Evolutionary conservation across 805 yeast genomes (phyloP), one percentile per base, ranked within the genome.

Genomic region (Ogataea saltuana): DNA sequence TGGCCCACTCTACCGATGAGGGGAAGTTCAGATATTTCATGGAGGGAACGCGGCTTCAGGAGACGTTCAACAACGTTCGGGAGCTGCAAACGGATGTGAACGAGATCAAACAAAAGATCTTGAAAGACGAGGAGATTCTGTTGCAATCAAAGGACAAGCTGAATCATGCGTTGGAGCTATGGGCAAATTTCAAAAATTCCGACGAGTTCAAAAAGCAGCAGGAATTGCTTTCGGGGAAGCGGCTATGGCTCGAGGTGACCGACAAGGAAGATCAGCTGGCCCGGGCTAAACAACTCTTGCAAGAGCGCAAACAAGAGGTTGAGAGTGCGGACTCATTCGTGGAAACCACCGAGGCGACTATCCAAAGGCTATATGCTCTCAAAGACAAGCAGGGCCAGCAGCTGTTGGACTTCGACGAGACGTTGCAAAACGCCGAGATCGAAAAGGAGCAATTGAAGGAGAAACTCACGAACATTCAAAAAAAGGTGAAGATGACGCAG

Each of bases 1-100:
- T 93, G 49, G 85, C 95, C 1, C 78, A 83, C 23, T 80, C 93
- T 4, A 74, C 87, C 4, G 85, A 87, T 46, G 72, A 71, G 26
- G 83, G 77, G 36, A 87, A 89, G 63, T 93, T 81, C 61, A 72
- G 73, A 12, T 82, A 78, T 58, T 88, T 91, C 59, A 83, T 85
- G 86, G 76, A 77, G 40, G 97, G 96, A 26, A 81, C 95, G 2
- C 72, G 82, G 54, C 74, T 85, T 37, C 82, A 81, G 43, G 86
- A 82, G 33, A 80, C 84, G n/a, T 64, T 74, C 27, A 72, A 70
- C 12, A 80, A 83, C 55, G 72, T 80, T 44, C 69, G 62, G 16
- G 59, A 61, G 6, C 67, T 79, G 3, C 67, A 61, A 32, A 52
- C 53, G 1, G 71, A 72, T 33, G 69, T 81, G 4, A 69, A 67